A percentile compares a stretch with the other conserved stretches of the same genome.
Conservation (phyloP, 2,329 filamentous ascomycete genomes). For the Aotearoamyces nothofagi region DNA sequence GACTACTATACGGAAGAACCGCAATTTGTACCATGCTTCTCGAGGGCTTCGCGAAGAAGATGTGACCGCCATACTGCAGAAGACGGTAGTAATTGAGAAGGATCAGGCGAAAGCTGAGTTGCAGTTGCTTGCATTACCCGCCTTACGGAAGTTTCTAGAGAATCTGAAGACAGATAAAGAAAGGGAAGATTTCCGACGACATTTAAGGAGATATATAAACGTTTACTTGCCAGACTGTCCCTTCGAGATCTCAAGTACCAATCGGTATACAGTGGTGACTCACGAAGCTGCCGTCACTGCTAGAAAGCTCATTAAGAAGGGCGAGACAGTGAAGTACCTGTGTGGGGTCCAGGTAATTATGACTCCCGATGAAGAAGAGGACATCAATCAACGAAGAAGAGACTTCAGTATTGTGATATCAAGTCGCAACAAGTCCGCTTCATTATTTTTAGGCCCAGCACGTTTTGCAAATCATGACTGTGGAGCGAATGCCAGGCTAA, state of each 20-base stretch:
- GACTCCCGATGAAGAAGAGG: conserved; percentile 77
- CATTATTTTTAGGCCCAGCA: conserved; percentile 85
- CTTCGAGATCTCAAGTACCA: conserved; percentile 86
- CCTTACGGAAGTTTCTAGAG: conserved; percentile 55
- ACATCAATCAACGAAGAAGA: conserved; percentile 66
- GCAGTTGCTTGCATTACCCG: conserved; percentile 56
- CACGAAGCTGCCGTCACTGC: conserved; percentile 84
- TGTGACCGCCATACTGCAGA: conserved; percentile 43
- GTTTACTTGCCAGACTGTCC: conserved; percentile 90
- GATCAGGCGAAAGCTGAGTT: conserved; percentile 56
- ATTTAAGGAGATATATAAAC: conserved; percentile 79
- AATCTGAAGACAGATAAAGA: conserved; percentile 60
- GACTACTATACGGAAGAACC: conserved; percentile 92
- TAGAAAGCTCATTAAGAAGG: conserved; percentile 60
- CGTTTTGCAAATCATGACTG: conserved; percentile 98
- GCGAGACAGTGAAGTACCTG: conserved; percentile 81
- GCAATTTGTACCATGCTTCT: conserved; percentile 69
- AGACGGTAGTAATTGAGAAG: conserved; percentile 58
- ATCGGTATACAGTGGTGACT: conserved; percentile 82
- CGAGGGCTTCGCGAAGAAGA: conserved; percentile 59
- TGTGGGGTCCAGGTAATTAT: conserved; percentile 85
- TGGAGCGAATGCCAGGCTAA: conserved; percentile 75
- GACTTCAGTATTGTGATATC: conserved; percentile 97
- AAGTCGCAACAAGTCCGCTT: conserved; percentile 77
- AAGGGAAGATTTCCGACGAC: conserved; percentile 71